Evolutionary conservation across 257 asterid genomes (phyloP), one percentile per base, ranked within the genome.

Genomic region (Penstemon davidsonii): DNA sequence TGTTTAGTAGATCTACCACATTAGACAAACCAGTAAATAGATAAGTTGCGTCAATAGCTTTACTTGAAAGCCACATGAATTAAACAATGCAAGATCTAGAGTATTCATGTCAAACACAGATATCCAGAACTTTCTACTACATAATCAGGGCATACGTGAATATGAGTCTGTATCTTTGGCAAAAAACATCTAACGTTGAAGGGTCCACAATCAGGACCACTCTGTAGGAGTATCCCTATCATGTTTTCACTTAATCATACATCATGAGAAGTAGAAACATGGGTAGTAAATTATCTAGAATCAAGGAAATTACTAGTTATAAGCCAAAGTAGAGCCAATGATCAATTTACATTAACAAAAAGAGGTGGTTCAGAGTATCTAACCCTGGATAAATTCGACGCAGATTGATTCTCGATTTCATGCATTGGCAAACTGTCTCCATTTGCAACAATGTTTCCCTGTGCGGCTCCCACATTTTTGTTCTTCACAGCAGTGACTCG

Each of bases 301-400:
- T 49, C 13, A 12, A 33, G 10, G 55, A 38, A 53, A 13, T 8
- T 15, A 55, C 10, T 4, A 50, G 11, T 33, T 36, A 39, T n/a
- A 38, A 33, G 74, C 8, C 10, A 12, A 40, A 9, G 36, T 33
- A 10, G 47, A 43, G 10, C 10, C 3, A 41, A 43, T 7, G 5
- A 63, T 42, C 39, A 7, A 59, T 38, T 18, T 51, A 5, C 36
- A 64, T 11, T 38, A 61, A 68, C 5, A 39, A 45, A 71, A 62
- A 57, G 39, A 72, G 66, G 63, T 4, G 40, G 67, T 19, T 7
- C 2, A 44, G 69, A 75, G 65, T 62, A 71, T 75, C 88, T 72
- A 73, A 92, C 98, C 96, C 67, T 77, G 62, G 96, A 85, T 74
- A 84, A 74, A 73, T 74, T 40, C 13, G 88, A 57, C 7, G 84